Base-by-base conservation (phyloP, 768 basidiomycete species). In the Suillus spraguei region DNA sequence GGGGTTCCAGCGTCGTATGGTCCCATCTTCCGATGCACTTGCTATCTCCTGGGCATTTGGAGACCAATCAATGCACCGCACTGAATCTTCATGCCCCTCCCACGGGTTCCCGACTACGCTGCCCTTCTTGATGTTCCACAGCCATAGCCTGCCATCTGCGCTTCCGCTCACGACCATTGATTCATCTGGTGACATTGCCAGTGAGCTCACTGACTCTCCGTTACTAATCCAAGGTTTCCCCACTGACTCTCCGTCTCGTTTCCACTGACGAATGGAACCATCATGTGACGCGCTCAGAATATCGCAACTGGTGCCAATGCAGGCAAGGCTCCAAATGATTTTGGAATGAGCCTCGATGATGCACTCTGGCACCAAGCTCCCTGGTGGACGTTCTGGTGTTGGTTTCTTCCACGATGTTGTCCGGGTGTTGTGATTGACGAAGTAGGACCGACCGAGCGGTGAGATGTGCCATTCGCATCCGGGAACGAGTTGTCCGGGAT, bases 21-120 rank as follows among this genome's bases (percentile, higher is more conserved):
- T 39, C 14, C 46, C 65, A 28, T 70, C 63, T 14, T 50, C 7
- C 22, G 68, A 38, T 11, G 54, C 65, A 9, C 60, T 63, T 8
- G 62, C 70, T 0, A 70, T 38, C 14, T 58, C 42, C n/a, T 59
- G 63, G 11, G 66, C 60, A 47, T 66, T 60, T 3, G 46, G 62
- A 24, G 70, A 70, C 33, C 68, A 65, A 24, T 55, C 65, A 11
- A 67, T 38, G 14, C 55, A 33, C 11, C 22, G 36, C 6, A 64
- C 54, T 4, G 58, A 24, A 3, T 36, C 14, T 1, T 16, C 16
- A 16, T 39, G 39, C 39, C 39, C 39, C 39, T 39, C 39, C 39
- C 39, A 39, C 11, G 22, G 47, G 1, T 47, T 11, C 5, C 47
- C 47, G 22, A 47, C 22, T 11, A 47, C 6, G 22, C 22, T 47